Evolutionary conservation across 768 basidiomycete species (phyloP).

Genomic region (Sutorius australiensis): DNA sequence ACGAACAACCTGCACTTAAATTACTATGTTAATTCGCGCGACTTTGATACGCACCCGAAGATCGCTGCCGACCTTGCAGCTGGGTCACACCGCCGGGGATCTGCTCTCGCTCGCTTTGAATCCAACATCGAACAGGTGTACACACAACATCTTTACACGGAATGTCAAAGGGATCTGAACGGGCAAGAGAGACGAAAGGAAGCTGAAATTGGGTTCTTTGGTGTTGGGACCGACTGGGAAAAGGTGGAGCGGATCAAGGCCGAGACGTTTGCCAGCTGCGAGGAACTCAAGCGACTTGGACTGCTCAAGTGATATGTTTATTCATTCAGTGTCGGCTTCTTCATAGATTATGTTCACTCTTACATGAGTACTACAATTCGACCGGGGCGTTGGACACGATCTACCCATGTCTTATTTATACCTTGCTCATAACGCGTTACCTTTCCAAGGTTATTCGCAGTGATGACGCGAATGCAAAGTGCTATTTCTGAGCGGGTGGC

Average conservation of each 20-base stretch:
- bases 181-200: conserved; percentile 68
- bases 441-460: not conserved
- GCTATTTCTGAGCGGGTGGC: not conserved
- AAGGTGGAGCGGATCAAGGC: conserved; percentile 71
- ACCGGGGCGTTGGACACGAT: not conserved
- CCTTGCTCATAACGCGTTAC: conserved; percentile 5
- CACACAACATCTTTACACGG: conserved; percentile 61
- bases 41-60: conserved; percentile 72
- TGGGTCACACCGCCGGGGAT: conserved; percentile 29
- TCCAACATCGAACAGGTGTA: conserved; percentile 70
- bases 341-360: conserved; percentile 11
- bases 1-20: conserved; percentile 67
- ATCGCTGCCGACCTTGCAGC: conserved; percentile 70
- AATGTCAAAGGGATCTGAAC: conserved; percentile 71
- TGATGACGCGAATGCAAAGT: not conserved
- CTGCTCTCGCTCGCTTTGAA: conserved; percentile 61
- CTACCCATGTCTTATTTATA: conserved; percentile 29
- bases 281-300: conserved; percentile 65
- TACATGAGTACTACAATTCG: not conserved
- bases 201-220: conserved; percentile 81
- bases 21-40: conserved; percentile 79
- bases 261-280: conserved; percentile 73
- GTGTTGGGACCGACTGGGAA: conserved; percentile 89
- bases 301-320: conserved; percentile 39
- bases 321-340: conserved; percentile 11